Percentiles rank a stretch among this genome's conserved stretches.
phyloP scores from a whole-genome alignment of 495 filamentous ascomycete species.

The Annulohypoxylon stygium region DNA sequence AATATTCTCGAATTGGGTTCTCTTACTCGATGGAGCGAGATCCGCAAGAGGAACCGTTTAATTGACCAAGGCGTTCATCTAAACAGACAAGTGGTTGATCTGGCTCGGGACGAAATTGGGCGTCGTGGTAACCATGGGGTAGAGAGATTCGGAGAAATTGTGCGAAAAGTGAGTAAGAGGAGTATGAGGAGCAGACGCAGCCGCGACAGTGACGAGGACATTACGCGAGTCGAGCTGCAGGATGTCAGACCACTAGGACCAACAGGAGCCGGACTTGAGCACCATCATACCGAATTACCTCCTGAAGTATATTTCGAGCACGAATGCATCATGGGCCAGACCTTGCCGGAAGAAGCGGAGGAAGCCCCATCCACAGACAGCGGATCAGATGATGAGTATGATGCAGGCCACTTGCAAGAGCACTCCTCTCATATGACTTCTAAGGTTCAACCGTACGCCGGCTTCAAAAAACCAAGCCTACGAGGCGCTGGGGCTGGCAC shows the following conservation, averaged over 20 bases:
- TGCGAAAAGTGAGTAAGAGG: slow-evolving; percentile 55
- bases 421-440: slow-evolving; percentile 46
- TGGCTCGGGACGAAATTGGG: slow-evolving; percentile 54
- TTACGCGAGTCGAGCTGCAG: slow-evolving; percentile 28
- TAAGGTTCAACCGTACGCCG: slow-evolving; percentile 34
- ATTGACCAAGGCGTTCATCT: slow-evolving; percentile 60
- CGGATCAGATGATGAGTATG: slow-evolving; percentile 33
- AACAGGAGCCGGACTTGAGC: slow-evolving; percentile 38
- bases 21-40: slow-evolving; percentile 76
- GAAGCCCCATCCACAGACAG: slow-evolving; percentile 28
- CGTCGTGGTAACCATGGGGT: slow-evolving; percentile 49
- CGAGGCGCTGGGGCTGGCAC: slow-evolving; percentile 3
- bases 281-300: slow-evolving; percentile 36
- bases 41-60: slow-evolving; percentile 73
- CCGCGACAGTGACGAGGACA: slow-evolving; percentile 43
- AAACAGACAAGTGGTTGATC: slow-evolving; percentile 55
- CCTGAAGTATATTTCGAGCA: slow-evolving; percentile 44
- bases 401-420: slow-evolving; percentile 28
- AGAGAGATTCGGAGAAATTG: slow-evolving; percentile 49
- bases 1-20: slow-evolving; percentile 74
- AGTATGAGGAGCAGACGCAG: slow-evolving; percentile 51
- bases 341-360: slow-evolving; percentile 45
- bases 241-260: slow-evolving; percentile 45
- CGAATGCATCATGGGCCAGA: slow-evolving; percentile 53
- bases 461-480: slow-evolving; percentile 18